Evolutionary conservation across 129 eudicot genomes (phyloP), one percentile per base, ranked within the genome.

Genomic region (Centaurea solstitialis): DNA sequence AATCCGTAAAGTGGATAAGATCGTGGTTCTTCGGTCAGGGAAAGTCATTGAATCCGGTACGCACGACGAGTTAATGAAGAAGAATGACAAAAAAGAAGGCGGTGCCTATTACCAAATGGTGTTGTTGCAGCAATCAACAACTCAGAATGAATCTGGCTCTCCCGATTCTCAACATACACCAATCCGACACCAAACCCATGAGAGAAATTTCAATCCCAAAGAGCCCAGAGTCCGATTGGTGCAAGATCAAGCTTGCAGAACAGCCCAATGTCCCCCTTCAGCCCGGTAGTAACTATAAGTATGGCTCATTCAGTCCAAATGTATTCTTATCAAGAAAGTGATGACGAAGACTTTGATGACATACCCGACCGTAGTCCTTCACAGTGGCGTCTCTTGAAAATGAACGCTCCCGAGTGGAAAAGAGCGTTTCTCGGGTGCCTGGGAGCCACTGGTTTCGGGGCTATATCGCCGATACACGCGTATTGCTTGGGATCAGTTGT

Each of bases 331-430:
- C 72, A 70, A 39, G 90, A 85, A 17, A 79, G 86, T 61, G 91
- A 88, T 30, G 87, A 82, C 5, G 87, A 81, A 17, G 5, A 69
- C 35, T 33, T 73, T 0, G 73, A 64, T 30, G 18, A 70, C 11
- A 53, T 21, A 21, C 65, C 82, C 7, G n/a, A 83, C 53, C 77
- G 72, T 10, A 77, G 30, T 68, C 87, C 89, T 73, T 88, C 97
- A 26, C 87, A 83, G 40, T 88, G 90, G 95, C 86, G 90, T 64
- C 64, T 93, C 17, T 33, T 93, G 69, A 70, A 74, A 64, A 87
- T 93, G 95, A 93, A 93, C 66, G 91, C 84, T 8, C 93, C 95
- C 1, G 97, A 93, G 84, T 93, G 97, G 97, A 93, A 87, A 67
- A 80, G 89, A 30, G 88, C 92, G 7, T 45, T 93, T 7, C 89